Evolutionary conservation across 192 early-diverging fungal genomes (phyloP).

Genomic region (Coemansia sp.): DNA sequence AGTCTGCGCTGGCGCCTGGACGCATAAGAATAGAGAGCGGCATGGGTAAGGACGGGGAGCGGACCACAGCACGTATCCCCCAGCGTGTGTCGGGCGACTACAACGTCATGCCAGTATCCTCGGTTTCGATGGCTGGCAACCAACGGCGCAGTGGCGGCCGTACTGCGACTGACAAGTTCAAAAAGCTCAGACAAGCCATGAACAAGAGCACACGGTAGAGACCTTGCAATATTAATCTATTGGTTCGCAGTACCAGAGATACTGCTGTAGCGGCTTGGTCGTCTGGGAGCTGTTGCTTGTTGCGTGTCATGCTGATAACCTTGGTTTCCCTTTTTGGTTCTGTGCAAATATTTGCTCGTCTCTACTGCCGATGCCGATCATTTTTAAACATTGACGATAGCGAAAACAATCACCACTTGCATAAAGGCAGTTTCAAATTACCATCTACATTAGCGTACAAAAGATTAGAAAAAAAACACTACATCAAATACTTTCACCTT

Average conservation of each 20-base stretch:
- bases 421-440: no score
- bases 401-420: no score
- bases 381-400: not conserved
- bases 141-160: constrained; percentile 21
- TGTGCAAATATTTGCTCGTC: not conserved
- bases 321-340: not conserved
- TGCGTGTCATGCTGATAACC: not conserved
- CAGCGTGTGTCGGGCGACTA: constrained; percentile 42
- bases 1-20: constrained; percentile 12
- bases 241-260: no score
- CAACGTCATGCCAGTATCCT: constrained; percentile 47
- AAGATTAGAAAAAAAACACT: no score
- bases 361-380: not conserved
- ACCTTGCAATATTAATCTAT: not conserved
- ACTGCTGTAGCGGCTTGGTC: no score
- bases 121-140: constrained; percentile 8
- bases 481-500: no score
- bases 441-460: no score
- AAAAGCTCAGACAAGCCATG: constrained; percentile 40
- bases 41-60: constrained; percentile 26
- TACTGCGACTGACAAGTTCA: constrained; percentile 24
- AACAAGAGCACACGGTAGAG: constrained; percentile 6
- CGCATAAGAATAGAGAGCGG: constrained; percentile 27
- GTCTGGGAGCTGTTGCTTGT: no score
- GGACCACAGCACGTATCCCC: constrained; percentile 39